Base-by-base conservation (phyloP, 164 flowering plant genomes). In the Malania oleifera region DNA sequence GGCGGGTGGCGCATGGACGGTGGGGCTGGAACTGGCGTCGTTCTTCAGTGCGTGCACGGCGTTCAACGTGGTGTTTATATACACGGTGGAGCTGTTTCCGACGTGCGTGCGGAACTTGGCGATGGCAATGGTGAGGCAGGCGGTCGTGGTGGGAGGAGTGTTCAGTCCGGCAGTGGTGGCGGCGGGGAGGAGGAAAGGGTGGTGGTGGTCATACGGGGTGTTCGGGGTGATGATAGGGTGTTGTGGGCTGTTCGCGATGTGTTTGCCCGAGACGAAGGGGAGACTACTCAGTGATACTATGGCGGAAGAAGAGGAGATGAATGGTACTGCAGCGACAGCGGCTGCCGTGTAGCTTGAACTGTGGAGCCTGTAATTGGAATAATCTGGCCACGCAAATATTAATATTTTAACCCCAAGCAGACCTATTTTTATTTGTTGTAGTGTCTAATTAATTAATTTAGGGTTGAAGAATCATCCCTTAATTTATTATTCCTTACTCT, bases 101-200 rank as follows among this genome's bases (percentile, higher is more conserved):
- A 91, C 96, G 10, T 71, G 82, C 38, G 87, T 85, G 66, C 70
- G 95, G 65, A 91, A 86, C 78, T 86, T 95, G 19, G 89, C 96
- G 2, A 7, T 80, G 61, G 66, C 98, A 1, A 66, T 89, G 85
- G 78, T 66, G 56, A 68, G 98, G 65, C 89, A 80, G 62, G 83
- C 89, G 3, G 10, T 80, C n/a, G 79, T 82, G 41, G 23, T 80
- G 0, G 95, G 91, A 1, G 91, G 84, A 0, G 80, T 70, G 29
- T 67, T 85, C 14, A 54, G 83, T 39, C 96, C 98, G 0, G 0
- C 76, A 45, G 26, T 89, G 52, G 82, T 79, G n/a, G 77, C 79
- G 0, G 79, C 77, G 0, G 82, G 82, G n/a, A 64, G 82, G 59
- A 43, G 50, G 8, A 27, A 65, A 0, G 63, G 55, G 19, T 29